A percentile compares a stretch with the other conserved stretches of the same genome.
Conservation (phyloP, 2,329 filamentous ascomycete genomes). For the Cercospora sp. region DNA sequence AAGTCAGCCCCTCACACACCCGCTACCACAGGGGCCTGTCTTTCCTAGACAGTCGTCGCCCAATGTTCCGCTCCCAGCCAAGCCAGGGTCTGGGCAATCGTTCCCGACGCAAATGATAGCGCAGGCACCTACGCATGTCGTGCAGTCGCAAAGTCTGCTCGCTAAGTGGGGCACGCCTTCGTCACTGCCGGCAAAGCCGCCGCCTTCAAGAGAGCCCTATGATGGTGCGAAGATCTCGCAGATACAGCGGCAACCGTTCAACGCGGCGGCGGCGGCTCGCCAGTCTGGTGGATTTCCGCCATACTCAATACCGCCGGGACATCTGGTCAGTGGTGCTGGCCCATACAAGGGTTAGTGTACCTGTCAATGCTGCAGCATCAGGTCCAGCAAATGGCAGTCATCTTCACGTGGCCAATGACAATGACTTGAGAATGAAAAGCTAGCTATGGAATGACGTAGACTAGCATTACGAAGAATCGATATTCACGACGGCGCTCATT, state of each 20-base stretch:
- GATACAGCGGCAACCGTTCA: slow-evolving; percentile 28
- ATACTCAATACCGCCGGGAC: slow-evolving; percentile 8
- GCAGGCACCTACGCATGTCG: slow-evolving; percentile 24
- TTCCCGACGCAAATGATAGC: slow-evolving; percentile 17
- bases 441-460: not conserved
- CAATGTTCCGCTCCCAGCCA: slow-evolving; percentile 38
- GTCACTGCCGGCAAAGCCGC: slow-evolving; percentile 58
- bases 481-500: not conserved
- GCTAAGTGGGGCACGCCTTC: slow-evolving; percentile 59
- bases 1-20: slow-evolving; percentile 38
- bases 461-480: slow-evolving; percentile 7
- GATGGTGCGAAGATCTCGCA: slow-evolving; percentile 26
- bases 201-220: slow-evolving; percentile 45
- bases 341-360: slow-evolving; percentile 9
- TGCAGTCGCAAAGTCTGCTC: slow-evolving; percentile 49
- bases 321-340: slow-evolving; percentile 4
- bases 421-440: not conserved
- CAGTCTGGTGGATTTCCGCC: slow-evolving; percentile 14
- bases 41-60: slow-evolving; percentile 41
- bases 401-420: not conserved
- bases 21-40: slow-evolving; percentile 41
- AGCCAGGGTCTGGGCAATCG: slow-evolving; percentile 29
- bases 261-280: slow-evolving; percentile 24
- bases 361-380: not conserved
- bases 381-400: not conserved